These are phyloP conservation scores for Eragrostis nindensis DNA, from an alignment of 176 grass and related monocot species.

Conservation along the genomic window DNA sequence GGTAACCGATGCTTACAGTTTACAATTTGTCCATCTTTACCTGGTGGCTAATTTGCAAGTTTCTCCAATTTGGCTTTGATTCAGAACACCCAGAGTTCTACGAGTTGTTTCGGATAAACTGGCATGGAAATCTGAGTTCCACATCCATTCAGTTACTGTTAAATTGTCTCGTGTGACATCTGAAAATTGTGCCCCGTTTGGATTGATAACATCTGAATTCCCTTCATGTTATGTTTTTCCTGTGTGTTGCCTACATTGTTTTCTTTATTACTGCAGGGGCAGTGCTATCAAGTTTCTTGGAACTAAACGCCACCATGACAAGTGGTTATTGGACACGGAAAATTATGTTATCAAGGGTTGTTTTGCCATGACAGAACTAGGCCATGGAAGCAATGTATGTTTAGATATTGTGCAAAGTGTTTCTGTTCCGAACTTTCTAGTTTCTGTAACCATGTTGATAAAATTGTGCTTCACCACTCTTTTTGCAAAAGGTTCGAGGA, in stretches of 20 bases:
- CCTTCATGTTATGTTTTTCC: background rate
- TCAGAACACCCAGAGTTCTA: background rate
- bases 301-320: slow-evolving; percentile 93
- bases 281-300: slow-evolving; percentile 87
- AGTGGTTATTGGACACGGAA: slow-evolving; percentile 90
- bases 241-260: slow-evolving; percentile 1
- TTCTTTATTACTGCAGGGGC: slow-evolving; percentile 65
- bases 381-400: slow-evolving; percentile 98
- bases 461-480: slow-evolving; percentile 23
- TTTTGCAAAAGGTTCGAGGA: slow-evolving; percentile 71
- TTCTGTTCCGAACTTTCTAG: slow-evolving; percentile 20
- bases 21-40: background rate
- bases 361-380: slow-evolving; percentile 99
- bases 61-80: background rate
- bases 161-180: no score
- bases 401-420: slow-evolving; percentile 22
- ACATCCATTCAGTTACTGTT: background rate
- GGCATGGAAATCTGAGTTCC: background rate
- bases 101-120: background rate
- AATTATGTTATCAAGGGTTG: slow-evolving; percentile 89
- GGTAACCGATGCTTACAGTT: background rate
- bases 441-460: slow-evolving; percentile 7
- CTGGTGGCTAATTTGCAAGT: background rate
- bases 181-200: no score
- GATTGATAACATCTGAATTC: background rate